Evolutionary conservation across 2,329 filamentous ascomycete species (phyloP).

Genomic region (Fusarium protoensiforme): DNA sequence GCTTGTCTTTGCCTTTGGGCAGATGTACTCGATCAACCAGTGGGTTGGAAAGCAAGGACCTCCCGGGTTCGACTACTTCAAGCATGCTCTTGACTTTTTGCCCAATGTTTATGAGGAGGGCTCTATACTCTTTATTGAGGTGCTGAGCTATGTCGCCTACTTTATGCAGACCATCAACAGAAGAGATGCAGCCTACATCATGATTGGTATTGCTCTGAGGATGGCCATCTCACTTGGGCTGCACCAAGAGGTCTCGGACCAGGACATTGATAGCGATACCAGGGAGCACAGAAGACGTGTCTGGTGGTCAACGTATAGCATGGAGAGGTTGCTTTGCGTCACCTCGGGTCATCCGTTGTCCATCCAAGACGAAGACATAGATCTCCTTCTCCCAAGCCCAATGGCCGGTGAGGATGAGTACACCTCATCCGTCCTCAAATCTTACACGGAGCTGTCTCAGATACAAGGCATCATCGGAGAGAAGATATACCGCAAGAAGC

Average conservation of each 20-base stretch:
- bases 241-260: neutral
- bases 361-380: neutral
- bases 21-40: neutral
- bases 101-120: neutral
- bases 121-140: neutral
- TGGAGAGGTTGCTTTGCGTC: neutral
- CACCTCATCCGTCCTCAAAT: neutral
- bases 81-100: neutral
- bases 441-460: neutral
- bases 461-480: neutral
- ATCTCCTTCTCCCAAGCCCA: neutral
- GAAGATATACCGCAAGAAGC: neutral
- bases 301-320: neutral
- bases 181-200: neutral
- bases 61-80: neutral
- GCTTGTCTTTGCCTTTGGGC: neutral
- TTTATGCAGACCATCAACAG: neutral
- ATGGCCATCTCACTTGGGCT: neutral
- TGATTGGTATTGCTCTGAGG: neutral
- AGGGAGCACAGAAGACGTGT: neutral
- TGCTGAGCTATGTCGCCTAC: neutral
- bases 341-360: neutral
- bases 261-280: neutral
- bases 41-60: neutral
- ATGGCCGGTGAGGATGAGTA: neutral